Base-by-base conservation (phyloP, 1,139 yeast genomes). In the Debaryomycetaceae sp. region DNA sequence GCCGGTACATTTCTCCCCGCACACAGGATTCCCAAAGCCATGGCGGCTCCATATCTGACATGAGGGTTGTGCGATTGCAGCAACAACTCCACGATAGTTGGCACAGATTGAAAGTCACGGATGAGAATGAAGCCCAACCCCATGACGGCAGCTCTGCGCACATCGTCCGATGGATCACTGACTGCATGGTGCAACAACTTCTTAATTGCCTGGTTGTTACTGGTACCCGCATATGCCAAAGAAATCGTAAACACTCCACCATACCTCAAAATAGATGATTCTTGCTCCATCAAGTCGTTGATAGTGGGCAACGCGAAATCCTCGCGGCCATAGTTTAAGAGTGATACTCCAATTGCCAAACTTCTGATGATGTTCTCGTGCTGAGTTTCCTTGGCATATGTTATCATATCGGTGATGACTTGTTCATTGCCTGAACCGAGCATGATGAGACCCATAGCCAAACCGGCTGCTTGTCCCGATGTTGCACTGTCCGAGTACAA, bases 1-100 rank as follows among this genome's bases (percentile, higher is more conserved):
- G 91, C 80, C 34, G 83, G 78, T 36, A 84, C 65, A 4, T 89
- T 93, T 54, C 94, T 83, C 33, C 98, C 98, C 18, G 97, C 96
- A 67, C 97, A 89, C 3, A 97, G 79, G 38, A 93, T 84, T 60
- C 97, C 98, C 43, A 91, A 71, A 0, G 99, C 98, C 78, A 91
- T 69, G 3, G 97, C 96, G 25, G 97, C 83, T 62, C 99, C 99
- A 53, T 93, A 91, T 59, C 99, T 84, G 19, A 93, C 98, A 53
- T 93, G 97, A 11, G 98, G 95, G 53, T 91, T 93, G 58, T 91
- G 96, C 1, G 96, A 85, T 58, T 89, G 96, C 1, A 96, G 78
- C 46, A 93, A 71, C 40, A 91, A 71, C 56, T 89, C 95, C 23
- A 91, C 96, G 63, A 93, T 83, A 48, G 94, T 83, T 38, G 98